Percentiles rank a stretch among this genome's conserved stretches.
These are phyloP conservation scores for Phaeosphaeriaceae sp. DNA, from an alignment of 2,329 filamentous ascomycete species.

Conservation along the genomic window DNA sequence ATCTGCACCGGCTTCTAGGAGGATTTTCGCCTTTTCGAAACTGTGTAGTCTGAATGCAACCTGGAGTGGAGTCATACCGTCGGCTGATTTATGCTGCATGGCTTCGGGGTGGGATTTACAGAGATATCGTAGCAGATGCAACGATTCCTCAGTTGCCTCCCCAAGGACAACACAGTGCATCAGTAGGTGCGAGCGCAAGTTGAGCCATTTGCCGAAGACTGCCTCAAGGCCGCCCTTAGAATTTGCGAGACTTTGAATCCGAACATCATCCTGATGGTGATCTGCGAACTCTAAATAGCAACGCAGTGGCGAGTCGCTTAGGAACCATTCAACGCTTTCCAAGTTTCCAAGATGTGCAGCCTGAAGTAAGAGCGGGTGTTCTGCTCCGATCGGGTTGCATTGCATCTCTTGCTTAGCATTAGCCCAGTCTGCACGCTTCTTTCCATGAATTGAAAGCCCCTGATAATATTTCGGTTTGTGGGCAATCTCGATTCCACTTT, in stretches of 20 bases:
- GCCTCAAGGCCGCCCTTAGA: constrained; percentile 68
- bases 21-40: constrained; percentile 61
- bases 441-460: constrained; percentile 69
- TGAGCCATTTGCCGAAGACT: constrained; percentile 67
- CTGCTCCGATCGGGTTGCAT: constrained; percentile 5
- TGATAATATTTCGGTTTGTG: constrained; percentile 76
- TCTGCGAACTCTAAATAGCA: constrained; percentile 74
- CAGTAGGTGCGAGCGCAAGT: constrained; percentile 52
- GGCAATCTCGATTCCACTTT: constrained; percentile 67
- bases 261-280: constrained; percentile 64
- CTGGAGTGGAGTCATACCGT: constrained; percentile 70
- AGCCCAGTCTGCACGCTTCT: constrained; percentile 76
- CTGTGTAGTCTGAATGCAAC: constrained; percentile 67
- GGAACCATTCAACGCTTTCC: constrained; percentile 77
- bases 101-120: constrained; percentile 65
- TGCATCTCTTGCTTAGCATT: constrained; percentile 18
- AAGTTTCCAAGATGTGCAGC: constrained; percentile 65
- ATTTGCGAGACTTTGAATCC: constrained; percentile 66
- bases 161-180: constrained; percentile 65
- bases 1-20: constrained; percentile 73
- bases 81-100: constrained; percentile 64
- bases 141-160: constrained; percentile 49
- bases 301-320: constrained; percentile 71
- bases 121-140: constrained; percentile 69
- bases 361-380: constrained; percentile 64